Base-by-base conservation (phyloP, 2,329 filamentous ascomycete species). In the Myotisia sp. region DNA sequence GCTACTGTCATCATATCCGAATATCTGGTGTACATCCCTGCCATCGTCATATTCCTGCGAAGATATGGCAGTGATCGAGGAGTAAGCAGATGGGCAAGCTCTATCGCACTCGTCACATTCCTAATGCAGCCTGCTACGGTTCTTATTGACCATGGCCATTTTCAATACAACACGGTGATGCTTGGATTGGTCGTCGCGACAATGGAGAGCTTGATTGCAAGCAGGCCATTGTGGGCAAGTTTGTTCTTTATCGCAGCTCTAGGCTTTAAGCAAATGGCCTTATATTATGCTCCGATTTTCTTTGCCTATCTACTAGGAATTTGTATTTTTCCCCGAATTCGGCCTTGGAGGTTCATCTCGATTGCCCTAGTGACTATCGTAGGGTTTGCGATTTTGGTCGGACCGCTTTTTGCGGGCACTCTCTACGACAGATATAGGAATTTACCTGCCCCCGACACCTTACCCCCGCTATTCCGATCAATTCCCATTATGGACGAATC, bases 151-250 rank as follows among this genome's bases (percentile, higher is more conserved):
- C 87, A 98, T 52, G 81, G 87, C 5, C 90, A 79, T 48, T 98
- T 98, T 54, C 90, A 98, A 60, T 98, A 94, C 60, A 98, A 98
- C 55, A 92, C 86, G 0, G 86, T 98, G 33, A 98, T 98, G 90
- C 74, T 98, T 10, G 90, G 92, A 2, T 73, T 95, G 30, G 75
- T 90, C 6, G 64, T 92, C 19, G 84, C 84, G 1, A 83, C 79
- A 47, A 75, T 94, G 63, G 90, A 87, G 26, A 90, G 81, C 54
- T 79, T 95, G 60, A 58, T 93, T 33, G 84, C 85, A 3, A 82
- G 82, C 3, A 73, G 85, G 31, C 78, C 78, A 48, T 70, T 92
- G 41, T 94, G 87, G 85, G 74, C 82, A 17, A 85, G 83, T 42
- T 72, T 93, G 39, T 93, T 93, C 63, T 98, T 98, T 47, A 90